Conservation (phyloP, 306 rosid species). For the Argentina anserina region DNA sequence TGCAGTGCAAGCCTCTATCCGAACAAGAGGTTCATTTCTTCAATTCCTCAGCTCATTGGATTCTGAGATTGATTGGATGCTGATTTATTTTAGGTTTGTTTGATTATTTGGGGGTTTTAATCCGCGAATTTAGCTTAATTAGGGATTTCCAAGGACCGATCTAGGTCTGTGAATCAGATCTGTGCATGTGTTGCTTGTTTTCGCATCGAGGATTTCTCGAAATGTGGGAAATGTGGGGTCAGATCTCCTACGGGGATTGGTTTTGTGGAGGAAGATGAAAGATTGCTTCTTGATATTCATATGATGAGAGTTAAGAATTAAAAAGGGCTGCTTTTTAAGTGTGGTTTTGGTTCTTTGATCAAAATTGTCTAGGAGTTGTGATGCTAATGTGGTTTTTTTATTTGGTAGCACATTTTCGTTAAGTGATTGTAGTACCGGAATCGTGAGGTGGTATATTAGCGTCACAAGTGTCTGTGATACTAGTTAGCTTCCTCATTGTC, state of each 20-base stretch:
- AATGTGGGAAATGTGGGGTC: background rate
- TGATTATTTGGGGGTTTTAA: slow-evolving; percentile 11
- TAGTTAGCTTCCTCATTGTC: background rate
- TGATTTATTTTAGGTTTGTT: slow-evolving; percentile 23
- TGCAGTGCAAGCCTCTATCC: slow-evolving; percentile 99
- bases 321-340: background rate
- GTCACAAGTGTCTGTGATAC: background rate
- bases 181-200: background rate
- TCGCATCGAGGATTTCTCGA: background rate
- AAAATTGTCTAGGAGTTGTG: background rate
- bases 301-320: background rate
- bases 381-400: too few relatives aligned
- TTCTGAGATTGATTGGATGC: slow-evolving; percentile 36
- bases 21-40: slow-evolving; percentile 68
- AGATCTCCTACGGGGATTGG: background rate
- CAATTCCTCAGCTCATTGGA: background rate
- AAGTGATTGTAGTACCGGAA: background rate
- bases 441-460: background rate
- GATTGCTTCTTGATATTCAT: background rate
- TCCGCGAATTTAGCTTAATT: slow-evolving; percentile 27
- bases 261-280: background rate
- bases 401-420: too few relatives aligned
- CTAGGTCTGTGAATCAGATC: slow-evolving; percentile 24
- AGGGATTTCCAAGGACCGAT: slow-evolving; percentile 25
- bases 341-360: background rate